Conservation (phyloP, 2,329 filamentous ascomycete species). For the Talaromyces albobiverticillius region DNA sequence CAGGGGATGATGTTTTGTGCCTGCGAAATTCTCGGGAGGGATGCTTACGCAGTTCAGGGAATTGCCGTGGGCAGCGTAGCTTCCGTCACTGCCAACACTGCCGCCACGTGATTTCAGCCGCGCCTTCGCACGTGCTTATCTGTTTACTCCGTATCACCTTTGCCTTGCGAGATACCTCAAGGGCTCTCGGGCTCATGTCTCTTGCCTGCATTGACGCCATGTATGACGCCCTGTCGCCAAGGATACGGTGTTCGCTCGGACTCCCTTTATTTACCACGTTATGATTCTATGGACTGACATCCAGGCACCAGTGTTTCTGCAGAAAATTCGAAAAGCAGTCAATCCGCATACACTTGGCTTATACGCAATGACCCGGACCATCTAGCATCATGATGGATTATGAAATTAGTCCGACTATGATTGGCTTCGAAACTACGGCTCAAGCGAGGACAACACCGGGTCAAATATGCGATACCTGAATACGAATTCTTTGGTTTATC, state of each 20-base stretch:
- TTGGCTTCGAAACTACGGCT: too few relatives aligned
- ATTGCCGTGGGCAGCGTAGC: constrained; percentile 37
- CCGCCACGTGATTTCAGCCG: constrained; percentile 11
- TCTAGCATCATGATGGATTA: too few relatives aligned
- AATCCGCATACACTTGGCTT: too few relatives aligned
- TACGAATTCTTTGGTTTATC: not conserved
- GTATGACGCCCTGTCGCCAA: constrained; percentile 16
- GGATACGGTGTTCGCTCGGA: constrained; percentile 35
- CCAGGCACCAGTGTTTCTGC: not conserved
- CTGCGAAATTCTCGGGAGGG: constrained; percentile 31
- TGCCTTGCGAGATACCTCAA: too few relatives aligned
- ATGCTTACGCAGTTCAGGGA: constrained; percentile 27
- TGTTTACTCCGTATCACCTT: too few relatives aligned
- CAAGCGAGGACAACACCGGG: too few relatives aligned
- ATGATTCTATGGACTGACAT: not conserved
- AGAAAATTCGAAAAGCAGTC: not conserved
- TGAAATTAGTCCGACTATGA: too few relatives aligned
- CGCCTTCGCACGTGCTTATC: constrained; percentile 7
- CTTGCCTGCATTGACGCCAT: too few relatives aligned
- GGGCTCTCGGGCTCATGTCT: too few relatives aligned
- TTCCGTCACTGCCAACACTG: constrained; percentile 29
- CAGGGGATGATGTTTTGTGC: constrained; percentile 5
- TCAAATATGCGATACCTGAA: not conserved
- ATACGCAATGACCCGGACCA: too few relatives aligned
- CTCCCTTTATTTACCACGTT: too few relatives aligned